These are phyloP conservation scores for Acidomyces sp. DNA, from an alignment of 495 filamentous ascomycete species.

Conservation along the genomic window DNA sequence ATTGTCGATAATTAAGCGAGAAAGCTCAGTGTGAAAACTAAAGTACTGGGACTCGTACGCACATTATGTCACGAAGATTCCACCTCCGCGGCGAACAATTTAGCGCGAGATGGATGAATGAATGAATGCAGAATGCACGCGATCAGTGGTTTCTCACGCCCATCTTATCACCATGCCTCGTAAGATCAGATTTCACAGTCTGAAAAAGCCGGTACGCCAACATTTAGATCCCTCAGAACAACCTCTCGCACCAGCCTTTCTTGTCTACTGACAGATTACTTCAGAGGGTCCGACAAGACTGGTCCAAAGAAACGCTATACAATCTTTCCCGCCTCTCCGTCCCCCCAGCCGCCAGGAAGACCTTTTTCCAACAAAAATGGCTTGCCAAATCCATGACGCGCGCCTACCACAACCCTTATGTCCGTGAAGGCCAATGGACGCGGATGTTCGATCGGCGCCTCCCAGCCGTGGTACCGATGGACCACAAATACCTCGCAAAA, in stretches of 20 bases:
- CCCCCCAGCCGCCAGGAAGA: conserved; percentile 30
- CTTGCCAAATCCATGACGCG: conserved; percentile 65
- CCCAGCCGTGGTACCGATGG: conserved; percentile 73
- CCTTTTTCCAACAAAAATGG: conserved; percentile 99
- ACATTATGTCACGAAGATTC: background rate
- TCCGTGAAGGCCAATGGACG: conserved; percentile 79
- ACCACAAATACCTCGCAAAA: conserved; percentile 56
- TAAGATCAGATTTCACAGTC: conserved; percentile 48
- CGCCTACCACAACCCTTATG: conserved; percentile 85
- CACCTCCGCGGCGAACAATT: conserved; percentile 3
- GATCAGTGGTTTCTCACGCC: background rate
- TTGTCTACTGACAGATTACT: background rate
- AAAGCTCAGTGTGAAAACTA: no score
- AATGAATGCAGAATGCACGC: background rate
- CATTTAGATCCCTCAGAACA: conserved; percentile 2
- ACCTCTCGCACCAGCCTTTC: conserved; percentile 21
- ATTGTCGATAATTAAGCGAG: no score
- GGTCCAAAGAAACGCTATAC: conserved; percentile 95
- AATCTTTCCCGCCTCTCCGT: conserved; percentile 49
- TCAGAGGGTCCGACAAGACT: conserved; percentile 89
- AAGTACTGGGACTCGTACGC: no score
- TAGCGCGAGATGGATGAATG: background rate
- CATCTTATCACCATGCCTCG: conserved; percentile 34
- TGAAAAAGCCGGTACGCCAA: conserved; percentile 47
- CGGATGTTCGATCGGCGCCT: conserved; percentile 76